Conservation (phyloP, 169 alveolate genomes). For the Sarcocystis neurona region DNA sequence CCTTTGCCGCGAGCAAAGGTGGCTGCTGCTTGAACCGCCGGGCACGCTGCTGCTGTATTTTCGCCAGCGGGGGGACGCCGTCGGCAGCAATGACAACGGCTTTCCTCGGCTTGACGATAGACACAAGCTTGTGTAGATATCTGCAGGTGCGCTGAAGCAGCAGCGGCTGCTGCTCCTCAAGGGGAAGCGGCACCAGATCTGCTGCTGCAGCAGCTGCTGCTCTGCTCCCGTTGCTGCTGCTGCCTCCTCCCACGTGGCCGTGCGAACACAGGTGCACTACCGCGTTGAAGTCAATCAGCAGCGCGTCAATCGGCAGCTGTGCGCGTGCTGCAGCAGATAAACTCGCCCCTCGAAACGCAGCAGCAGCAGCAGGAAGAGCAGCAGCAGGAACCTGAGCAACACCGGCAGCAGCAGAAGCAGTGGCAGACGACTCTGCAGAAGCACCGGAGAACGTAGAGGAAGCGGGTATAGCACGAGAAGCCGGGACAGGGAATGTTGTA, state of each 20-base stretch:
- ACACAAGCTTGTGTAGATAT: slow-evolving; percentile 76
- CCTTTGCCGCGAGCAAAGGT: slow-evolving; percentile 51
- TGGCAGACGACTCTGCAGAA: not conserved
- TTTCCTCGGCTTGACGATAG: slow-evolving; percentile 91
- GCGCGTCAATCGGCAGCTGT: slow-evolving; percentile 44
- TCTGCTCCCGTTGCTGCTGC: slow-evolving; percentile 32
- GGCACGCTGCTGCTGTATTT: slow-evolving; percentile 97
- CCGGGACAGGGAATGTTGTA: not conserved
- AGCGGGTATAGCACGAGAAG: not conserved
- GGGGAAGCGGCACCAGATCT: slow-evolving; percentile 26
- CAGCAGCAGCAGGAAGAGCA: not conserved
- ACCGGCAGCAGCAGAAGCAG: slow-evolving; percentile 37
- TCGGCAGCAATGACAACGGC: slow-evolving; percentile 89
- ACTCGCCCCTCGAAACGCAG: not conserved
- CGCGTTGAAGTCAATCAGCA: slow-evolving; percentile 57
- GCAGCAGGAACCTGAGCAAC: not conserved
- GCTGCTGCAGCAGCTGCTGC: slow-evolving; percentile 36
- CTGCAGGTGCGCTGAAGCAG: slow-evolving; percentile 46
- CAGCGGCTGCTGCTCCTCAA: slow-evolving; percentile 2
- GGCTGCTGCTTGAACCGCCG: slow-evolving; percentile 81
- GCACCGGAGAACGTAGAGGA: not conserved
- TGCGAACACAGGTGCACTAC: slow-evolving; percentile 55
- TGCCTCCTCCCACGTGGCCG: slow-evolving; percentile 56
- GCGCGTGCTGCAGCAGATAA: slow-evolving; percentile 23
- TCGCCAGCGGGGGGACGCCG: slow-evolving; percentile 99